These are phyloP conservation scores for Xylogone sp. DNA, from an alignment of 2,329 filamentous ascomycete species.

Conservation along the genomic window DNA sequence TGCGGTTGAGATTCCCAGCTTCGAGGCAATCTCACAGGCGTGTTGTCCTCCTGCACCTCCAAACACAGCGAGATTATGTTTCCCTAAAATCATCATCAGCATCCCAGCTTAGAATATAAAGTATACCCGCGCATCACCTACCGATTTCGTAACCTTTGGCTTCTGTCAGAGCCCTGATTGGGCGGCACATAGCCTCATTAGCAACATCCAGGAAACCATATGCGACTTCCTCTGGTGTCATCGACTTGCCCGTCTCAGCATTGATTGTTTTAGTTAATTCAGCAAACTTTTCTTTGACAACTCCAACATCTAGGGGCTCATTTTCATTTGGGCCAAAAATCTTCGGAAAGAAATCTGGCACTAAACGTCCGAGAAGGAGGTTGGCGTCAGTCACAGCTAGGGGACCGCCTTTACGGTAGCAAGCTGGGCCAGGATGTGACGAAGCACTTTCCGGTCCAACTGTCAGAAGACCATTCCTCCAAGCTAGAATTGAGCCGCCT, in stretches of 20 bases:
- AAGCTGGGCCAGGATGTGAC: conserved; percentile 87
- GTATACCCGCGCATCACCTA: conserved; percentile 65
- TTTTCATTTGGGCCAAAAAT: conserved; percentile 89
- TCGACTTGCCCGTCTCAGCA: conserved; percentile 57
- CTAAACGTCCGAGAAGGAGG: conserved; percentile 72
- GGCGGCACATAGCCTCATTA: conserved; percentile 85
- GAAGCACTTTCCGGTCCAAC: conserved; percentile 59
- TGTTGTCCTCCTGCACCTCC: conserved; percentile 92
- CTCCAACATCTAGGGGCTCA: conserved; percentile 69
- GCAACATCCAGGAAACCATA: conserved; percentile 79
- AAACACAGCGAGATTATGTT: conserved; percentile 83
- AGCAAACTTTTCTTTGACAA: conserved; percentile 69
- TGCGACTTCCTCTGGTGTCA: conserved; percentile 55
- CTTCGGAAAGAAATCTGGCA: conserved; percentile 88
- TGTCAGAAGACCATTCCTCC: conserved; percentile 65
- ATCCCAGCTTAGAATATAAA: conserved; percentile 87
- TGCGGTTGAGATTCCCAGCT: conserved; percentile 78
- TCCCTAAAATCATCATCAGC: conserved; percentile 76
- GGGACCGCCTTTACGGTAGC: conserved; percentile 84
- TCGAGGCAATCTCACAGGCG: conserved; percentile 75
- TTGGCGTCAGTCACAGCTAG: conserved; percentile 89
- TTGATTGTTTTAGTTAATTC: conserved; percentile 76
- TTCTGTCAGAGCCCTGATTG: conserved; percentile 84
- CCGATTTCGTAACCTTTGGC: conserved; percentile 86
- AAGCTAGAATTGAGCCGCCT: conserved; percentile 52